Percentiles rank a stretch among this genome's conserved stretches.
These are phyloP conservation scores for Litchi chinensis DNA, from an alignment of 345 rosid species.

Conservation along the genomic window DNA sequence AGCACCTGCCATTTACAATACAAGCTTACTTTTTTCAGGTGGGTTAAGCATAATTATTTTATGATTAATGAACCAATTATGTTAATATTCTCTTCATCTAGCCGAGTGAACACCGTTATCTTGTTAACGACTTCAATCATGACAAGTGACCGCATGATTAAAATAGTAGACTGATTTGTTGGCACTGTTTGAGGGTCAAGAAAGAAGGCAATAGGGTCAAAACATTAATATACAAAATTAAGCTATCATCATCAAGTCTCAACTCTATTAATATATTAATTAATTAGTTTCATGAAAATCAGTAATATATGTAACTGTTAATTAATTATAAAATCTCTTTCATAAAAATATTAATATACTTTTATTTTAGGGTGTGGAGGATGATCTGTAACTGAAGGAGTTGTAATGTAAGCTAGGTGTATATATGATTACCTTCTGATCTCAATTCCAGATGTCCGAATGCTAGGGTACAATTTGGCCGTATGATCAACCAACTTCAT, in stretches of 20 bases:
- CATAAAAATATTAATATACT: neutral
- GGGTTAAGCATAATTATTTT: neutral
- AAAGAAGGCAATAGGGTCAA: neutral
- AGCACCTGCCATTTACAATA: conserved; percentile 21
- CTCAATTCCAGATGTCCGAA: conserved; percentile 28
- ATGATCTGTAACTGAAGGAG: conserved; percentile 24
- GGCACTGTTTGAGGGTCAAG: conserved; percentile 43
- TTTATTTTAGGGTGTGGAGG: neutral
- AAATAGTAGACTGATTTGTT: conserved; percentile 18
- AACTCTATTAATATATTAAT: neutral
- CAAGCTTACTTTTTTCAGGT: conserved; percentile 21
- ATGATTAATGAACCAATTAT: neutral
- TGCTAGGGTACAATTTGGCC: conserved; percentile 27
- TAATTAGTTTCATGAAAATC: too few species aligned
- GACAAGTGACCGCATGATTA: conserved; percentile 13
- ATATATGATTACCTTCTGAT: conserved; percentile 24
- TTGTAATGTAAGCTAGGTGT: conserved; percentile 1
- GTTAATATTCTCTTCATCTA: neutral
- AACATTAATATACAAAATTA: conserved; percentile 22
- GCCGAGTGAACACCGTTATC: conserved; percentile 34
- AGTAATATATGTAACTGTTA: neutral
- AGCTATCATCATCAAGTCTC: neutral
- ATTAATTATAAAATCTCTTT: neutral
- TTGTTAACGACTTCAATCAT: conserved; percentile 21
- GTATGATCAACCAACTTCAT: conserved; percentile 3